Percentiles rank a stretch among this genome's conserved stretches.
These are phyloP conservation scores for Microglena sp. DNA, from an alignment of 139 green algal species.

Conservation along the genomic window DNA sequence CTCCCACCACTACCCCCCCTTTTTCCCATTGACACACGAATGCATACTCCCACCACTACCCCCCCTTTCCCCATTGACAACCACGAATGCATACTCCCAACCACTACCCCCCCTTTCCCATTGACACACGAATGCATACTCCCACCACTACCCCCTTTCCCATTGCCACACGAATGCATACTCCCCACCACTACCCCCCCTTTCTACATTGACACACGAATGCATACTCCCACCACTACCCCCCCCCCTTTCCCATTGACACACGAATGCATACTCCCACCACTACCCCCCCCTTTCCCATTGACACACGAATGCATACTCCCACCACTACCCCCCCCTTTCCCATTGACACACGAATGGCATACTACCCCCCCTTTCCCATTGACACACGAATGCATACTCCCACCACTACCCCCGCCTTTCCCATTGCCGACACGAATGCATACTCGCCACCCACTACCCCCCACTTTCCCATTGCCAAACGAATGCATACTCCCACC, in stretches of 20 bases:
- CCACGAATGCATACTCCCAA: no score
- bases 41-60: neutral
- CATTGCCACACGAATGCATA: neutral
- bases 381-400: slow-evolving; percentile 7
- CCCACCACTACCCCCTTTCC: neutral
- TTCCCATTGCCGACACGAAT: no score
- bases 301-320: no score
- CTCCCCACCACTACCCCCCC: neutral
- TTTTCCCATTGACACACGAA: neutral
- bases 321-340: neutral
- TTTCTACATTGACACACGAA: no score
- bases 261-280: neutral
- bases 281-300: no score
- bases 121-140: neutral
- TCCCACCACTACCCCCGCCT: no score
- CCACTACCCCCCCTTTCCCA: neutral
- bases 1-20: neutral
- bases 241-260: neutral
- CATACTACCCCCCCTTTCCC: neutral
- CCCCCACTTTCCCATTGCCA: neutral
- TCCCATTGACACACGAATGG: neutral
- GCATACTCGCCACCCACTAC: slow-evolving; percentile 1
- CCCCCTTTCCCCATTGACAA: no score
- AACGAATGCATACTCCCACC: neutral
- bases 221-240: neutral